Evolutionary conservation across 768 basidiomycete species (phyloP), one percentile per base, ranked within the genome.

Genomic region (Chiua virens): DNA sequence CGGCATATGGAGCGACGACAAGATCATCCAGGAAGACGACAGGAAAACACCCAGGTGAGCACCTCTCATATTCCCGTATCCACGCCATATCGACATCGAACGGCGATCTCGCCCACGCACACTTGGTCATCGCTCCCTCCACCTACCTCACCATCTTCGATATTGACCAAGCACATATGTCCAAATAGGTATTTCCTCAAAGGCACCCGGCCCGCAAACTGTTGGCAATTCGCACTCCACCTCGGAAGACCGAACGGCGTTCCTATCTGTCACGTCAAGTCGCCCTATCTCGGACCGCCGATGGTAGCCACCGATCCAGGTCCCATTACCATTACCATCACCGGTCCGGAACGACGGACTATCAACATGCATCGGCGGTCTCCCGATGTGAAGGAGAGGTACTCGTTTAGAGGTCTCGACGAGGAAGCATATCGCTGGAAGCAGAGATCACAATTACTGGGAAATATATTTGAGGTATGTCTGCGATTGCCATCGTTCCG

Each of bases 261-360:
- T 10, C 27, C 55, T 1, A 37, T 67, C 13, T 69, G 69, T 35
- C 56, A 57, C 35, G 65, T 55, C 52, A 56, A 52, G 23, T 70
- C 69, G 7, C 56, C 67, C 9, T 69, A 69, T 41, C 30, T 63
- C 30, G 68, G 66, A 28, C 68, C 59, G 13, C 61, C 58, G 1
- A 6, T 63, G 17, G 2, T 32, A 2, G n/a, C 20, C 2, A 57
- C 57, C 5, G 58, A 48, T 17, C 51, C 53, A 8, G 57, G 52
- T 3, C 67, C 62, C 9, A 55, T 61, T 8, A 32, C 20, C 27
- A 47, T 69, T 37, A 45, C 43, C n/a, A 46, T 70, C 42, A 7
- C 34, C 34, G 37, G 34, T n/a, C 20, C 57, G 4, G 48, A 55
- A 21, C 44, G 32, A 20, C 46, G 30, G 5, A 43, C n/a, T 2